Base-by-base conservation (phyloP, 768 basidiomycete genomes). In the Leccinum subgranulosum region DNA sequence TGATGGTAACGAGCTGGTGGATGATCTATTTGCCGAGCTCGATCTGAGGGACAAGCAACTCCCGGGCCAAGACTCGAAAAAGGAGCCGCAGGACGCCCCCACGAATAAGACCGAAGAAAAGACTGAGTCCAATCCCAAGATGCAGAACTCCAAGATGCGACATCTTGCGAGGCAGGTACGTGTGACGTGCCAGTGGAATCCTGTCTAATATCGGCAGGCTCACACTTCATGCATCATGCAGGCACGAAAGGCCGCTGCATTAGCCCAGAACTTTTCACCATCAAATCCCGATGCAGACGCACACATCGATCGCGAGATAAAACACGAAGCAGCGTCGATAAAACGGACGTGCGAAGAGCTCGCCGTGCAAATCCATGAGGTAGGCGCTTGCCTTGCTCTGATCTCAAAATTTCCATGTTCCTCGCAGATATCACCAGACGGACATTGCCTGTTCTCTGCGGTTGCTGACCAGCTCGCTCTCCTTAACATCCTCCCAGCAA, bases 401-500 rank as follows among this genome's bases (percentile, higher is more conserved):
- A 7, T 49, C 34, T 45, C 53, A 11, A 17, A n/a, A 2, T n/a
- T n/a, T 39, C 17, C 36, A 36, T 41, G 33, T 54, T 5, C n/a
- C 6, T 15, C n/a, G 56, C 63, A 97, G 94, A 88, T 98, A 64
- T 86, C 86, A 58, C 93, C 96, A 17, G 96, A 98, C 65, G 96
- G 96, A 0, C 95, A 98, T 65, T 98, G 96, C 75, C 85, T 98
- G 29, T 99, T 89, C 76, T 90, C 93, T 49, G 92, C 96, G 10
- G 78, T 98, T 25, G 96, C 92, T 25, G 94, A 98, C 72, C 96
- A 99, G 70, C 84, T 97, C 31, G 78, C 77, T 47, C 65, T 90
- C n/a, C 81, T 94, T 27, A 82, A 84, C 36, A 71, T 94, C 50
- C 59, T 94, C 29, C 79, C 86, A 9, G 63, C 80, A 2, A 64